Conservation (phyloP, 805 yeast species). For the Yarrowia sp. region DNA sequence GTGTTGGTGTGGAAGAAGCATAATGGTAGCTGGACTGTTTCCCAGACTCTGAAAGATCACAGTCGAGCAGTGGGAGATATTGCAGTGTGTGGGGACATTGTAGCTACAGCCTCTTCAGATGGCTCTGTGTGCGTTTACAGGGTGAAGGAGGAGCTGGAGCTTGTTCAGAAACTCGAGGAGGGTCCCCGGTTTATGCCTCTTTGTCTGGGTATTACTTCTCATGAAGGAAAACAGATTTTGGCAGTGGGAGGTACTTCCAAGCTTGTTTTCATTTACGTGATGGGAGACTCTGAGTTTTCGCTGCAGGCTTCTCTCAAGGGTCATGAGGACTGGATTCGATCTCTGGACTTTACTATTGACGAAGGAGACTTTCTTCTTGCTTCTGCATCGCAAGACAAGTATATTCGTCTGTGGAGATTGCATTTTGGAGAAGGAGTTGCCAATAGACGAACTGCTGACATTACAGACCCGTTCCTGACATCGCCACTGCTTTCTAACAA, state of each 20-base stretch:
- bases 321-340: slow-evolving; percentile 96
- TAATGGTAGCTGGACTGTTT: slow-evolving; percentile 41
- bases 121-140: slow-evolving; percentile 55
- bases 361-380: slow-evolving; percentile 70
- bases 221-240: slow-evolving; percentile 42
- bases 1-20: slow-evolving; percentile 63
- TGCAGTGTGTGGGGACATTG: slow-evolving; percentile 53
- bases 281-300: slow-evolving; percentile 45
- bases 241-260: slow-evolving; percentile 52
- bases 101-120: slow-evolving; percentile 69
- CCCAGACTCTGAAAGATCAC: slow-evolving; percentile 54
- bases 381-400: slow-evolving; percentile 90
- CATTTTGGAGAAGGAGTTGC: slow-evolving; percentile 42
- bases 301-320: slow-evolving; percentile 71
- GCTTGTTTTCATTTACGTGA: slow-evolving; percentile 58
- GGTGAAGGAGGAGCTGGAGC: slow-evolving; percentile 37
- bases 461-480: slow-evolving; percentile 40
- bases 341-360: slow-evolving; percentile 60
- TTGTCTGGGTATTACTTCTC: slow-evolving; percentile 42
- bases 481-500: slow-evolving; percentile 65
- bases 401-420: slow-evolving; percentile 88
- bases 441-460: slow-evolving; percentile 59
- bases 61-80: slow-evolving; percentile 62
- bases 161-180: slow-evolving; percentile 33
- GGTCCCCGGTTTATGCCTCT: slow-evolving; percentile 48